Evolutionary conservation across 805 yeast genomes (phyloP).

Genomic region (Nakazawaea laoshanensis): DNA sequence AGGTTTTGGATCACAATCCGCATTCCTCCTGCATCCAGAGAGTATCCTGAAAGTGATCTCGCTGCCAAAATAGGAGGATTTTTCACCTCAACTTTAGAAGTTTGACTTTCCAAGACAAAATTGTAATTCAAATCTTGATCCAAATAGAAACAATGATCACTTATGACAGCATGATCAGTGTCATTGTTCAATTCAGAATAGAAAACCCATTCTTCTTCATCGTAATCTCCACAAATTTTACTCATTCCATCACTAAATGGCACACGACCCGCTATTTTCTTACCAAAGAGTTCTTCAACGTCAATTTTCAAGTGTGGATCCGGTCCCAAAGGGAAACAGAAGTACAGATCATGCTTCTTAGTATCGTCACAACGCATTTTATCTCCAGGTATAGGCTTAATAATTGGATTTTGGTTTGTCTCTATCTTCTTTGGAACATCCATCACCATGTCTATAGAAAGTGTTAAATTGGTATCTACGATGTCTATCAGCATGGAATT

Average conservation of each 20-base stretch:
- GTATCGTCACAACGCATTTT: slow-evolving; percentile 65
- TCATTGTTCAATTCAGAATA: slow-evolving; percentile 8
- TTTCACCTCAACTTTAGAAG: slow-evolving; percentile 32
- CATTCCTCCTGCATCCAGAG: slow-evolving; percentile 86
- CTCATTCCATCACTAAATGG: slow-evolving; percentile 39
- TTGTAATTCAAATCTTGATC: slow-evolving; percentile 21
- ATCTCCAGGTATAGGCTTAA: slow-evolving; percentile 67
- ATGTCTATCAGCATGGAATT: slow-evolving; percentile 88
- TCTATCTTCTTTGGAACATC: slow-evolving; percentile 64
- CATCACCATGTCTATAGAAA: slow-evolving; percentile 62
- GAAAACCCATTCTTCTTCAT: slow-evolving; percentile 39
- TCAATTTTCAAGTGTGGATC: slow-evolving; percentile 36
- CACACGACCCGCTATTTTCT: slow-evolving; percentile 54
- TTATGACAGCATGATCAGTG: slow-evolving; percentile 1
- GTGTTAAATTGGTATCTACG: slow-evolving; percentile 47
- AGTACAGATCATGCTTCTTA: slow-evolving; percentile 51
- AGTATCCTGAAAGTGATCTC: slow-evolving; percentile 84
- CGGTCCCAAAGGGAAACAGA: slow-evolving; percentile 73
- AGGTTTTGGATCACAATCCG: slow-evolving; percentile 75
- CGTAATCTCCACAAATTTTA: slow-evolving; percentile 33
- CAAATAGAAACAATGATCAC: slow-evolving; percentile 16
- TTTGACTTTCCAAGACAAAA: slow-evolving; percentile 30
- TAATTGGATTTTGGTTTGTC: slow-evolving; percentile 60
- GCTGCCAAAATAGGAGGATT: slow-evolving; percentile 65
- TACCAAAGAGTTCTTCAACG: slow-evolving; percentile 64